Conservation (phyloP, 2,329 filamentous ascomycete species). For the Diaporthe helianthi region DNA sequence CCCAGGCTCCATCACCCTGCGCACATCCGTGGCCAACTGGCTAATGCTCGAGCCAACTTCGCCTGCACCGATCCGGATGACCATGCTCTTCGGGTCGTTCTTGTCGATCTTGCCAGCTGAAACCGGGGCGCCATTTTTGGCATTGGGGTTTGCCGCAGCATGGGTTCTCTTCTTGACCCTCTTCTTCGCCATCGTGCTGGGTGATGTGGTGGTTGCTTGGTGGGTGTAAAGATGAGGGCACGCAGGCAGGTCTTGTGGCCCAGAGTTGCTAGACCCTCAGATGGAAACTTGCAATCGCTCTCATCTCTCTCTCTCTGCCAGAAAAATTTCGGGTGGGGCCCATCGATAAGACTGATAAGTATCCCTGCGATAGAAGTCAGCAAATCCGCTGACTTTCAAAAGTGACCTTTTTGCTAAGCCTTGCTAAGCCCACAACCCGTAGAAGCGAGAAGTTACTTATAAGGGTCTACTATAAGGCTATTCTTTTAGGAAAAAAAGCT, state of each 20-base stretch:
- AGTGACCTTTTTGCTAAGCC: too few relatives aligned
- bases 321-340: constrained; percentile 46
- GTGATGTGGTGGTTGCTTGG: not conserved
- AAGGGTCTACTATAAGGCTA: too few relatives aligned
- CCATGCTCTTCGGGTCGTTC: constrained; percentile 91
- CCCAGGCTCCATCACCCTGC: constrained; percentile 93
- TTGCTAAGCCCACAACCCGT: too few relatives aligned
- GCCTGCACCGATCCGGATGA: constrained; percentile 93
- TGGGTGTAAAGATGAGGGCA: constrained; percentile 28
- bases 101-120: constrained; percentile 68
- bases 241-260: not conserved
- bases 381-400: too few relatives aligned
- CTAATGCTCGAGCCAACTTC: constrained; percentile 91
- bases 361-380: too few relatives aligned
- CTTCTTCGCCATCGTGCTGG: constrained; percentile 73
- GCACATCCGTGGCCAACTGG: constrained; percentile 89
- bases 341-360: constrained; percentile 45
- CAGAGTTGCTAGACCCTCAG: not conserved
- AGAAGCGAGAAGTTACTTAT: too few relatives aligned
- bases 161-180: constrained; percentile 91
- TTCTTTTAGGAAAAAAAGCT: too few relatives aligned
- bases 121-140: constrained; percentile 56
- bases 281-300: not conserved
- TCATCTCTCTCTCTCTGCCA: not conserved
- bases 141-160: constrained; percentile 67